Conservation (phyloP, 257 asterid species). For the Solanum arcanum region DNA sequence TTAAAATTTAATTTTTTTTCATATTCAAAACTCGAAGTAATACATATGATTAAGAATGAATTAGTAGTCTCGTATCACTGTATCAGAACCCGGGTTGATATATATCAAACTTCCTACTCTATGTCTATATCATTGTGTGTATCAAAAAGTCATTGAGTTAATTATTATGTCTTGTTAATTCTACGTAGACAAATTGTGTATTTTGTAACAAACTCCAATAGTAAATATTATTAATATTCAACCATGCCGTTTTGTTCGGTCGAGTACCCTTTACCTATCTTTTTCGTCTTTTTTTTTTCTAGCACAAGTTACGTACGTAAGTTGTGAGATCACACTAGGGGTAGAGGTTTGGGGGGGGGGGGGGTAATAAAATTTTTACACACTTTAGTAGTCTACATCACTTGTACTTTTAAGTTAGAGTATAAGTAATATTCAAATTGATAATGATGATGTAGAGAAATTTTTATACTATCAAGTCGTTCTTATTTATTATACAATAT, state of each 20-base stretch:
- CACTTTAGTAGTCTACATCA: background rate
- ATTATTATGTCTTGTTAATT: background rate
- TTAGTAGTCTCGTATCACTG: too few species aligned
- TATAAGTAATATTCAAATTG: background rate
- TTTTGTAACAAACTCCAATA: slow-evolving; percentile 32
- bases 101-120: background rate
- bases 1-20: too few species aligned
- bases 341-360: too few species aligned
- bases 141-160: background rate
- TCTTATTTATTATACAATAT: background rate
- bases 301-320: background rate
- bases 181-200: slow-evolving; percentile 32
- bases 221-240: background rate
- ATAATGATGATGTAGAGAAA: background rate
- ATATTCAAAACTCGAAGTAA: accelerated
- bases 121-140: background rate
- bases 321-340: background rate
- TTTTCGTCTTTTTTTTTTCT: background rate
- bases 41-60: too few species aligned
- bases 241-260: background rate
- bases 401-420: background rate
- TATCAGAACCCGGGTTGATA: too few species aligned
- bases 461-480: background rate
- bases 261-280: background rate
- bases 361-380: background rate